Evolutionary conservation across 1,139 yeast genomes (phyloP), one percentile per base, ranked within the genome.

Genomic region (Yamadazyma mexicana): DNA sequence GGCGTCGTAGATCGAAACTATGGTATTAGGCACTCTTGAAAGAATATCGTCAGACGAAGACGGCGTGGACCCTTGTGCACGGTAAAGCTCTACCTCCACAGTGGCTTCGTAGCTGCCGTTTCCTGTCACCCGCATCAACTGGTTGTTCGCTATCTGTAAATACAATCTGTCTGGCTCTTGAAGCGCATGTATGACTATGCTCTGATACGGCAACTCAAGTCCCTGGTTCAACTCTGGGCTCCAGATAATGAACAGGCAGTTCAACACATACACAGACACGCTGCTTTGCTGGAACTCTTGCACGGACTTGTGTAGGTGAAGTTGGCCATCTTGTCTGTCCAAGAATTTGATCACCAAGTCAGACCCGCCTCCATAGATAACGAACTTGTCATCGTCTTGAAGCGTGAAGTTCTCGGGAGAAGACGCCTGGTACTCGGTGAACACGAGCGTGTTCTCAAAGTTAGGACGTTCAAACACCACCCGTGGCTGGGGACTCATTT

Each of bases 341-440:
- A 45, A 26, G 3, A 63, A 36, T 17, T 39, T 23, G 3, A 48
- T 42, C 37, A 12, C 36, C 39, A 47, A 64, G 23, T 47, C 46
- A 4, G 47, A 30, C 3, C 72, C 73, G 4, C 77, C 77, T 5
- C 66, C 72, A 44, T 69, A 64, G 8, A 73, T 50, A 22, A 73
- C 68, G 43, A 62, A 57, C 48, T 70, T 69, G 48, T 73, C 77
- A 42, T 68, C 73, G 38, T 66, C 71, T 17, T 56, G 62, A 16
- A 61, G 50, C 9, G 69, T 58, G 47, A 66, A 72, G 33, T 54
- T 48, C 34, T 66, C 75, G 1, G 78, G 78, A 1, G 70, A 64
- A 18, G 67, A 65, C 5, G 67, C 55, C 39, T 60, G 70, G 47
- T 65, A 72, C 18, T 57, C 51, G 11, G 52, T 43, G 12, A 56